Base-by-base conservation (phyloP, 305 asterid species). In the Fraxinus dipetala region DNA sequence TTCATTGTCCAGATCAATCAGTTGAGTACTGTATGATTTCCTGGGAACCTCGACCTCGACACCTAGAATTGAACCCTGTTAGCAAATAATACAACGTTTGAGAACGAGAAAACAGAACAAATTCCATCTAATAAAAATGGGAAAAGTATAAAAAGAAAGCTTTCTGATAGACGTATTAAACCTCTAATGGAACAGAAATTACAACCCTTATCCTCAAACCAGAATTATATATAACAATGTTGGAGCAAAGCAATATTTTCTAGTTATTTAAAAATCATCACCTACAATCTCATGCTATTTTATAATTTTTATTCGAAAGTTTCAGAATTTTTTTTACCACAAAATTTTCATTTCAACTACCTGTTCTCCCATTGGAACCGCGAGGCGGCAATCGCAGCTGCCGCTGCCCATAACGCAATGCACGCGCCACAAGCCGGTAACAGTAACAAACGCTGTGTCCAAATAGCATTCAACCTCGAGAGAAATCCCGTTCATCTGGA, bases 1-100 rank as follows among this genome's bases (percentile, higher is more conserved):
- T 80, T 54, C 86, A 35, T 86, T 86, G 43, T 90, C 94, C 84
- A 70, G 2, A 36, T 82, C 82, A 84, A 76, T 83, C 40, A 92
- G 65, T 85, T 94, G 86, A 16, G 98, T 93, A 67, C 72, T 51
- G 81, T 91, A 94, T 16, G 92, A 86, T 88, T 84, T 91, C 86
- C 91, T 88, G 48, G 94, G 98, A 40, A 89, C 83, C 85, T 92
- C 98, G 86, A 96, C 95, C 87, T 96, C 97, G 67, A 94, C 93
- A 92, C 99, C 98, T 93, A 94, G 97, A 93, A 96, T 84, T 89
- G 99, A 96, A 94, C 98, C 99, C 99, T 96, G 99, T 96, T 94
- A 94, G 98, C 99, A 96, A 93, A 88, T 88, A 91, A 90, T 91
- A 81, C 87, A 86, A 84, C 78, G 72, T 85, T 92, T 90, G 89